A percentile compares a stretch with the other conserved stretches of the same genome.
Conservation (phyloP, 495 filamentous ascomycete genomes). For the Entonaema liquescens region DNA sequence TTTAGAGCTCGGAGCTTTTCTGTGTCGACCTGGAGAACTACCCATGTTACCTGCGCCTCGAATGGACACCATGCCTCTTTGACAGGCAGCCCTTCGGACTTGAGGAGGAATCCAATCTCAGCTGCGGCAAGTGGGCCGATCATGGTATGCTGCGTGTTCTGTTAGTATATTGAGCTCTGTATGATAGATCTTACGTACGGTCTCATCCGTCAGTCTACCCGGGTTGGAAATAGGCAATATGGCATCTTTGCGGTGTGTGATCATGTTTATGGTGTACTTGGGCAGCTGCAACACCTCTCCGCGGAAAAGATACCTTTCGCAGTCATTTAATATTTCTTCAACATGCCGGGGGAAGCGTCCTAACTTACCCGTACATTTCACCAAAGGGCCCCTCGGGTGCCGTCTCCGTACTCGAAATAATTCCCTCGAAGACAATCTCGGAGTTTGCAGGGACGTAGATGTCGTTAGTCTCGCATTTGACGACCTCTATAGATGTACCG, state of each 20-base stretch:
- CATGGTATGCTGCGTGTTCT: too few relatives aligned
- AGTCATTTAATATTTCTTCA: too few relatives aligned
- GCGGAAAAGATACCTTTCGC: neutral
- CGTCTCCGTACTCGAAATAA: neutral
- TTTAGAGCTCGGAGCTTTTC: too few relatives aligned
- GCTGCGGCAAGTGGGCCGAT: too few relatives aligned
- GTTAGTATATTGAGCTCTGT: too few relatives aligned
- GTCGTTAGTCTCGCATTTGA: neutral
- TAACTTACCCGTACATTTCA: neutral
- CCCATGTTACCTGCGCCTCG: too few relatives aligned
- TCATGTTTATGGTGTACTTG: neutral
- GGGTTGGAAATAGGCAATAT: neutral
- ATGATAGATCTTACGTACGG: neutral
- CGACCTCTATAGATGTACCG: neutral
- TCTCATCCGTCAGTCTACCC: neutral
- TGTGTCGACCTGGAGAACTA: too few relatives aligned
- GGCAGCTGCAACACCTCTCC: neutral
- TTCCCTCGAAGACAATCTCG: neutral
- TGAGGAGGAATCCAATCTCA: too few relatives aligned
- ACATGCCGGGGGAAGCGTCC: neutral
- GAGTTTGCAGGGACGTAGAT: neutral
- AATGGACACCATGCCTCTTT: too few relatives aligned
- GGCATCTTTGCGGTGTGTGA: neutral
- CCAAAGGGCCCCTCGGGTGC: neutral
- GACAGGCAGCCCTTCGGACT: too few relatives aligned